phyloP scores from a whole-genome alignment of 2,329 filamentous ascomycete species.

The Rhytidhysteron rufulum region DNA sequence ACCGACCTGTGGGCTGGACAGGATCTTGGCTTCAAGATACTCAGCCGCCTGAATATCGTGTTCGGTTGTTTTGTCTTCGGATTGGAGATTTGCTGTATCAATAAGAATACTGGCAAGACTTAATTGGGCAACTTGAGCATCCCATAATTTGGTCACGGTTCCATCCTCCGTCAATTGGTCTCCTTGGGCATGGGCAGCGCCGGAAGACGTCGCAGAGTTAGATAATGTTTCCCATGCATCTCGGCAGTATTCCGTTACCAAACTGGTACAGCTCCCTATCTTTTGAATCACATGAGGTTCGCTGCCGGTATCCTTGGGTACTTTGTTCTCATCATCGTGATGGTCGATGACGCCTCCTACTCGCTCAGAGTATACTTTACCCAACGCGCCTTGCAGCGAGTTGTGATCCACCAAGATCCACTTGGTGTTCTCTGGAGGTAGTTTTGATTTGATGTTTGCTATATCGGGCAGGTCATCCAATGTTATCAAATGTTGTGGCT shows the following conservation, averaged over 20 bases:
- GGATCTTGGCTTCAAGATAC: conserved; percentile 57
- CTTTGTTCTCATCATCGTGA: conserved; percentile 65
- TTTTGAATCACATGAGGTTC: conserved; percentile 61
- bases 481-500: conserved; percentile 61
- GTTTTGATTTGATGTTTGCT: conserved; percentile 43
- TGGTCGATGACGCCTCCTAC: conserved; percentile 72
- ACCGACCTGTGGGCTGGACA: conserved; percentile 31
- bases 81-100: conserved; percentile 64
- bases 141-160: conserved; percentile 38
- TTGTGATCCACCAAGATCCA: conserved; percentile 84
- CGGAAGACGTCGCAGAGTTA: conserved; percentile 37
- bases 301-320: conserved; percentile 46
- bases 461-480: conserved; percentile 55
- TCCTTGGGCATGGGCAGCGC: conserved; percentile 37
- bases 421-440: conserved; percentile 54
- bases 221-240: conserved; percentile 55
- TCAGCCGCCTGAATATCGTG: conserved; percentile 57
- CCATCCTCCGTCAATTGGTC: conserved; percentile 28
- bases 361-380: conserved; percentile 46
- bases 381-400: conserved; percentile 60
- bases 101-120: conserved; percentile 68
- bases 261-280: conserved; percentile 68
- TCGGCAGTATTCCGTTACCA: conserved; percentile 60
- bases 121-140: conserved; percentile 62
- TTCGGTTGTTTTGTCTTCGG: conserved; percentile 59